Conservation (phyloP, 495 filamentous ascomycete species). For the Xylaria curta region DNA sequence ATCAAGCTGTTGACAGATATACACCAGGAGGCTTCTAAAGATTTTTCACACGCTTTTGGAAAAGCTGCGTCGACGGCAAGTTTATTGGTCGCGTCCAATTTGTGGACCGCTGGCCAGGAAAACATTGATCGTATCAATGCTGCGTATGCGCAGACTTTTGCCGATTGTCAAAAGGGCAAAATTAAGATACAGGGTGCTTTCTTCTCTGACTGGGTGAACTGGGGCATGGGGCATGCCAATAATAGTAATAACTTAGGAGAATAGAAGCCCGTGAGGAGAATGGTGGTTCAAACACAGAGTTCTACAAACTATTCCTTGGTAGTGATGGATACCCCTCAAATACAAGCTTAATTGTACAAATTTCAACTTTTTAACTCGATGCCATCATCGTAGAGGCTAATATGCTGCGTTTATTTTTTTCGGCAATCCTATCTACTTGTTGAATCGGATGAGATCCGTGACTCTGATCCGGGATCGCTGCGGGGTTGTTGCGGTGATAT, state of each 20-base stretch:
- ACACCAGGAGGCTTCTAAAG: slow-evolving; percentile 73
- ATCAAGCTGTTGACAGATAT: slow-evolving; percentile 68
- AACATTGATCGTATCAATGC: slow-evolving; percentile 42
- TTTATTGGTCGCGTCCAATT: slow-evolving; percentile 52
- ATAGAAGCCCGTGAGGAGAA: not conserved
- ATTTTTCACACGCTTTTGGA: slow-evolving; percentile 56
- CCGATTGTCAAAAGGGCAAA: slow-evolving; percentile 51
- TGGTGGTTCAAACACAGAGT: not conserved
- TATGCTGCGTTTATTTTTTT: not conserved
- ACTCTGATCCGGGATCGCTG: not conserved
- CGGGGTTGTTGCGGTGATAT: not conserved
- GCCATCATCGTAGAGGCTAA: too few relatives aligned
- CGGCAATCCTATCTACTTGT: not conserved
- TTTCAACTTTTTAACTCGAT: not conserved
- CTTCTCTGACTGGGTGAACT: slow-evolving; percentile 62
- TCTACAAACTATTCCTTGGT: not conserved
- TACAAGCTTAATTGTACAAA: not conserved
- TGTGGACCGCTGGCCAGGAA: slow-evolving; percentile 44
- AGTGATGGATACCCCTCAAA: slow-evolving; percentile 6
- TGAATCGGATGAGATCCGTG: too few relatives aligned
- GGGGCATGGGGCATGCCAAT: slow-evolving; percentile 60
- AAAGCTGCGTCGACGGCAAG: slow-evolving; percentile 57
- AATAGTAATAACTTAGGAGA: slow-evolving; percentile 27
- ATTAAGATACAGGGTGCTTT: slow-evolving; percentile 56
- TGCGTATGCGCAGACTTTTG: slow-evolving; percentile 52